Percentiles rank a stretch among this genome's conserved stretches.
Conservation (phyloP, 768 basidiomycete genomes). For the Pleurotus cornucopiae region DNA sequence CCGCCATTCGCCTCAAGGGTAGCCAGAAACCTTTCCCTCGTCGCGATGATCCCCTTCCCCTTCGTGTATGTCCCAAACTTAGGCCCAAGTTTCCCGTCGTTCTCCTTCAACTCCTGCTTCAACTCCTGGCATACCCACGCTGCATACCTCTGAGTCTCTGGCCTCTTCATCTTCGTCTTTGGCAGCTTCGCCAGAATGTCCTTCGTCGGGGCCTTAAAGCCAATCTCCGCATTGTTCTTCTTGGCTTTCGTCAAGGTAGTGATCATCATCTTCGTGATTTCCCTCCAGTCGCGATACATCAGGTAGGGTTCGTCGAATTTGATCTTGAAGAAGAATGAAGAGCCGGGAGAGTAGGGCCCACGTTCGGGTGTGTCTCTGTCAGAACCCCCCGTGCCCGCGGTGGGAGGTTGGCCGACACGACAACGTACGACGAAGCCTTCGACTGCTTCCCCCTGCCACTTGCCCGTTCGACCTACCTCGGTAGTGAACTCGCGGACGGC, state of each 20-base stretch:
- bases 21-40: slow-evolving; percentile 71
- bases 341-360: slow-evolving; percentile 71
- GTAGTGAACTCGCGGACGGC: slow-evolving; percentile 75
- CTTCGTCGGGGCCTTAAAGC: slow-evolving; percentile 25
- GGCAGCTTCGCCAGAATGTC: slow-evolving; percentile 38
- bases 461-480: slow-evolving; percentile 58
- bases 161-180: slow-evolving; percentile 64
- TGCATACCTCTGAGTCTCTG: slow-evolving; percentile 77
- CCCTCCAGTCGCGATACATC: slow-evolving; percentile 98
- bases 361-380: slow-evolving; percentile 23
- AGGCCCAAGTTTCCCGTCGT: slow-evolving; percentile 31
- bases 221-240: neutral
- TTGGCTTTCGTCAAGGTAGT: neutral
- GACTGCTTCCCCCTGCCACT: slow-evolving; percentile 80
- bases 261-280: slow-evolving; percentile 81
- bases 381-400: slow-evolving; percentile 18
- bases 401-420: slow-evolving; percentile 44
- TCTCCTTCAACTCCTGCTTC: slow-evolving; percentile 17
- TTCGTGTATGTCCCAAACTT: slow-evolving; percentile 62
- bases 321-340: slow-evolving; percentile 97
- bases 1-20: slow-evolving; percentile 50
- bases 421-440: slow-evolving; percentile 96
- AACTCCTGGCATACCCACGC: slow-evolving; percentile 84
- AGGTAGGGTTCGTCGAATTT: slow-evolving; percentile 99
- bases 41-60: slow-evolving; percentile 82